These are phyloP conservation scores for Monilinia aucupariae DNA, from an alignment of 2,329 filamentous ascomycete species.

Conservation along the genomic window DNA sequence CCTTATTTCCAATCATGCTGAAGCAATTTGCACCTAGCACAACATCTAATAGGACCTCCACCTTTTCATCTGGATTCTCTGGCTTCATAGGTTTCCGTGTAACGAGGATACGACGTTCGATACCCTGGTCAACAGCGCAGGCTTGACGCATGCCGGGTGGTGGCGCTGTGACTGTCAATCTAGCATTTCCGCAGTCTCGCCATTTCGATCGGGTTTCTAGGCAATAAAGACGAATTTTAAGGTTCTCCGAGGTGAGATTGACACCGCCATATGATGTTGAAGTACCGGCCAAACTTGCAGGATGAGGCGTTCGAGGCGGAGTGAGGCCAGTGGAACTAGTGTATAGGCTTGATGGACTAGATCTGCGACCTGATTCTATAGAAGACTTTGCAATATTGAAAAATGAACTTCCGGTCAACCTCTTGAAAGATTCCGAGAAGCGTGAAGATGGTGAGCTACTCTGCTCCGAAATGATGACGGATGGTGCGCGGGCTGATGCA, in stretches of 20 bases:
- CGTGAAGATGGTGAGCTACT: conserved; percentile 68
- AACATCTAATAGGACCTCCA: conserved; percentile 23
- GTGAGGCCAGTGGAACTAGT: conserved; percentile 40
- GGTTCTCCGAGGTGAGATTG: conserved; percentile 68
- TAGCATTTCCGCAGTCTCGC: conserved; percentile 84
- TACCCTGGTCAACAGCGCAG: conserved; percentile 54
- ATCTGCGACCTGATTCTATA: conserved; percentile 46
- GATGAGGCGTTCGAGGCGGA: conserved; percentile 28
- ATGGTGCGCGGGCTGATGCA: conserved; percentile 55
- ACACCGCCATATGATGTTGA: conserved; percentile 38
- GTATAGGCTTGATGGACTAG: conserved; percentile 40
- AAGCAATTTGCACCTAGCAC: conserved; percentile 28
- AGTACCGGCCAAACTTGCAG: conserved; percentile 26
- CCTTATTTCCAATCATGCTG: conserved; percentile 25
- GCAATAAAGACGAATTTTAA: conserved; percentile 81
- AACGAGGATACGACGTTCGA: conserved; percentile 83
- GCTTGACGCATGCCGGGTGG: conserved; percentile 55
- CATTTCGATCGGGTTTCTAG: conserved; percentile 74
- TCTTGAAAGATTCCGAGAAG: conserved; percentile 62
- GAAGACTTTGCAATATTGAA: conserved; percentile 83
- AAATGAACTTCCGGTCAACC: conserved; percentile 64
- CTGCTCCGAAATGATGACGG: conserved; percentile 56
- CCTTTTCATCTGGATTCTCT: conserved; percentile 18
- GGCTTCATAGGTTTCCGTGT: conserved; percentile 46
- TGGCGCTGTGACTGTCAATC: conserved; percentile 76